Evolutionary conservation across 202 grass and related monocot genomes (phyloP).

Genomic region (Cymbopogon flexuosus): DNA sequence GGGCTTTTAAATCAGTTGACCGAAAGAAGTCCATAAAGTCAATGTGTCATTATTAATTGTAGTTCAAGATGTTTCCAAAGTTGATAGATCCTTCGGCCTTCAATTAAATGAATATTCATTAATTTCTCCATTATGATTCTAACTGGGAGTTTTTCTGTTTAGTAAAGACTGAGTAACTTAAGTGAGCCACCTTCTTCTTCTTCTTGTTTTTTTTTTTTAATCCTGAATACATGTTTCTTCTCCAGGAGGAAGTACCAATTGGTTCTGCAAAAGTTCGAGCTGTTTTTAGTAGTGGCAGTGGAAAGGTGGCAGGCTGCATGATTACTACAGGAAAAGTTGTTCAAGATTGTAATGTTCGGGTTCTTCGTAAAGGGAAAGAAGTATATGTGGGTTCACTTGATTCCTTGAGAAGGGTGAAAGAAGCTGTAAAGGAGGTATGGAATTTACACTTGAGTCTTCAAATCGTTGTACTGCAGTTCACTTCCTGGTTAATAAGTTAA

Average conservation of each 20-base stretch:
- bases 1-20: background rate
- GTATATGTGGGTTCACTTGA: slow-evolving; percentile 59
- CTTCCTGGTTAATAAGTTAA: background rate
- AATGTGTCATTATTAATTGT: background rate
- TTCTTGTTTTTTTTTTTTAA: background rate
- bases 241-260: slow-evolving; percentile 74
- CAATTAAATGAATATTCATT: background rate
- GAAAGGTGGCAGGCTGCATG: slow-evolving; percentile 90
- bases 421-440: slow-evolving; percentile 93
- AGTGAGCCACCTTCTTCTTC: background rate
- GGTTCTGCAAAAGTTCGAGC: slow-evolving; percentile 84
- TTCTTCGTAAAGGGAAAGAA: slow-evolving; percentile 71
- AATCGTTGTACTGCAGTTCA: background rate
- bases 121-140: background rate
- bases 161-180: background rate
- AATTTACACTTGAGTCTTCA: slow-evolving; percentile 17
- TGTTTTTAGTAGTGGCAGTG: slow-evolving; percentile 89
- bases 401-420: slow-evolving; percentile 91
- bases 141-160: slow-evolving; percentile 17
- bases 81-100: background rate
- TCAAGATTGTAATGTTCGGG: slow-evolving; percentile 67
- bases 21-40: background rate
- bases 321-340: slow-evolving; percentile 71
- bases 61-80: background rate
- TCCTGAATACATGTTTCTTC: slow-evolving; percentile 29